Evolutionary conservation across 345 rosid species (phyloP).

Genomic region (Linum lewisii): DNA sequence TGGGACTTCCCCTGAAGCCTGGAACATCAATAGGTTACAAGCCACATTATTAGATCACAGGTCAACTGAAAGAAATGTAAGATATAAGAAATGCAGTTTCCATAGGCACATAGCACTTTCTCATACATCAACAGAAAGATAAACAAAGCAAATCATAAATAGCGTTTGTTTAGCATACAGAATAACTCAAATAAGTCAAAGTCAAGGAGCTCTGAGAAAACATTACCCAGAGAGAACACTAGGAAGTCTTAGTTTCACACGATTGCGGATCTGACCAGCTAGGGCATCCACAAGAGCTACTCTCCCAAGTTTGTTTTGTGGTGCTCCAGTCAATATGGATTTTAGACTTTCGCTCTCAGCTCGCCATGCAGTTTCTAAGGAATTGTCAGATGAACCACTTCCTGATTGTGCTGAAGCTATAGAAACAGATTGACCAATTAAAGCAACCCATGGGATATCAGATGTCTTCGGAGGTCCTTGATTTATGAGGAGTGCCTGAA

Average conservation of each 20-base stretch:
- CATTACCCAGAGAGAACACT: slow-evolving; percentile 85
- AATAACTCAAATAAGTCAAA: background rate
- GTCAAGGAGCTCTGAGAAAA: slow-evolving; percentile 1
- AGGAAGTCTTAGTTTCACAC: slow-evolving; percentile 93
- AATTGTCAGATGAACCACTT: slow-evolving; percentile 53
- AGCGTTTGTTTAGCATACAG: background rate
- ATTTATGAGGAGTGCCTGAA: slow-evolving; percentile 82
- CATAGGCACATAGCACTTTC: slow-evolving; percentile 1
- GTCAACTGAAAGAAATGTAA: background rate
- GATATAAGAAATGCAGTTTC: background rate
- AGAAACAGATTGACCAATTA: slow-evolving; percentile 93
- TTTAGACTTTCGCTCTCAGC: slow-evolving; percentile 91
- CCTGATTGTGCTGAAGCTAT: slow-evolving; percentile 86
- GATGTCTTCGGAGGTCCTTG: slow-evolving; percentile 92
- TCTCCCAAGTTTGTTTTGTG: slow-evolving; percentile 90
- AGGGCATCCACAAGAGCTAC: slow-evolving; percentile 82
- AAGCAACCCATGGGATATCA: slow-evolving; percentile 95
- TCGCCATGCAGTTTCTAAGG: slow-evolving; percentile 99
- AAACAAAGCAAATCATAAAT: background rate
- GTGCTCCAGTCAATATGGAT: slow-evolving; percentile 73
- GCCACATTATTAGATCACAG: too few relatives aligned
- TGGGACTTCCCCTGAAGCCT: slow-evolving; percentile 96
- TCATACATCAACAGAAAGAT: background rate
- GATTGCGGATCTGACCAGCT: slow-evolving; percentile 82
- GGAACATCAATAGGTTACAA: slow-evolving; percentile 9